Evolutionary conservation across 2,329 filamentous ascomycete species (phyloP).

Genomic region (Diaporthe velutina): DNA sequence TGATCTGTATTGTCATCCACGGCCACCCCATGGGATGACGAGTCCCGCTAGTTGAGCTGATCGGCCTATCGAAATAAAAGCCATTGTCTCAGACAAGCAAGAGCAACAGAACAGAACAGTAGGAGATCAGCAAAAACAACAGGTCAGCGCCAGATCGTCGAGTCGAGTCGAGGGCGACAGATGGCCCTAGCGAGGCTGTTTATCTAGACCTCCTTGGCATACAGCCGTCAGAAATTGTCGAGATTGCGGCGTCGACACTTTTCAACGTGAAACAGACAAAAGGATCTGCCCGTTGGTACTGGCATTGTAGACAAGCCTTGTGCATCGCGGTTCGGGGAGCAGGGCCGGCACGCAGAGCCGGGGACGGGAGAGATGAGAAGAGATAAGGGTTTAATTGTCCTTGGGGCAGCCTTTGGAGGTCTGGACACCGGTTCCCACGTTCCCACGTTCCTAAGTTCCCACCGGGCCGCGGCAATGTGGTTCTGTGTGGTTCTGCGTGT

Average conservation of each 20-base stretch:
- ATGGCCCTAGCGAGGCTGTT: not conserved
- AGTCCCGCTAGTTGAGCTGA: conserved; percentile 14
- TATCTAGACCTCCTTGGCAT: conserved; percentile 20
- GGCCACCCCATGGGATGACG: not conserved
- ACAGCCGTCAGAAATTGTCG: conserved; percentile 13
- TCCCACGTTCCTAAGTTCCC: conserved; percentile 4
- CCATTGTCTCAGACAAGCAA: conserved; percentile 11
- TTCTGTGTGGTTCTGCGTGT: not conserved
- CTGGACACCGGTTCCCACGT: conserved; percentile 2
- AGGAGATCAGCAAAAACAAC: conserved; percentile 1
- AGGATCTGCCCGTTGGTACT: conserved; percentile 20
- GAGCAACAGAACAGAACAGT: not conserved
- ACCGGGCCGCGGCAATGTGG: conserved; percentile 20
- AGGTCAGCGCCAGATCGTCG: conserved; percentile 2
- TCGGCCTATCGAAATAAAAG: conserved; percentile 27
- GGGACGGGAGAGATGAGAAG: conserved; percentile 16
- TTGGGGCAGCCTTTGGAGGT: not conserved
- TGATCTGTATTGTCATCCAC: conserved; percentile 3
- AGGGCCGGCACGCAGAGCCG: not conserved
- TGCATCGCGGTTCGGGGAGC: conserved; percentile 10
- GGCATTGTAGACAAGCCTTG: not conserved
- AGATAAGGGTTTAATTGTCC: conserved; percentile 29
- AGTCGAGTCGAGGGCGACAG: not conserved
- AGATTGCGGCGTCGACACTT: conserved; percentile 12
- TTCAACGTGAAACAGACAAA: conserved; percentile 11